Percentiles rank a stretch among this genome's conserved stretches.
phyloP scores from a whole-genome alignment of 2,329 filamentous ascomycete genomes.

The Pseudogymnoascus sp. region DNA sequence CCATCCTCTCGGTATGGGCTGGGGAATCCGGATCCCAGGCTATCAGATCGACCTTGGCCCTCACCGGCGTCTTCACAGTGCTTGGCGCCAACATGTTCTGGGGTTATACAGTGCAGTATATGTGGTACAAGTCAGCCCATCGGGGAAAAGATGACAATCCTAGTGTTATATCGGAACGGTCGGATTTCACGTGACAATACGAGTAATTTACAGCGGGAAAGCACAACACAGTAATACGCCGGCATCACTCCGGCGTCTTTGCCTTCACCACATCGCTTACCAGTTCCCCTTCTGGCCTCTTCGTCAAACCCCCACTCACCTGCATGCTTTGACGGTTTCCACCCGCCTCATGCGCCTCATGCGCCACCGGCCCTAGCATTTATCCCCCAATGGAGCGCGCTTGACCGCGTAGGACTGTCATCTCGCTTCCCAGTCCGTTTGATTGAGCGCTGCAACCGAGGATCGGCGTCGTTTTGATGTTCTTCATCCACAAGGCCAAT shows the following conservation, averaged over 20 bases:
- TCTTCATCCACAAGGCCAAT: neutral
- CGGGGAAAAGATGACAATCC: neutral
- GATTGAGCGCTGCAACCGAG: conserved; percentile 7
- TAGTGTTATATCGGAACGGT: neutral
- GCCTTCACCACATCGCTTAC: neutral
- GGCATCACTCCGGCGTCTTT: neutral
- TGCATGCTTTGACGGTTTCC: neutral
- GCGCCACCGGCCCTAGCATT: neutral
- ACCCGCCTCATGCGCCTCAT: neutral
- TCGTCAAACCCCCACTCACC: neutral
- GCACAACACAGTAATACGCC: neutral
- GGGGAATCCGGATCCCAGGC: conserved; percentile 40
- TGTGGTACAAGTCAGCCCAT: neutral
- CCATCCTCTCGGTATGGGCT: conserved; percentile 37
- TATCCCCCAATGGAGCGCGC: neutral
- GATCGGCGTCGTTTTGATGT: neutral
- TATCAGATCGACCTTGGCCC: conserved; percentile 33
- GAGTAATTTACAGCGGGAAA: neutral
- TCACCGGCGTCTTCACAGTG: neutral
- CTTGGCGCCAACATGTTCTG: neutral
- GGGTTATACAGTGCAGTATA: neutral
- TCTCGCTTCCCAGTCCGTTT: neutral
- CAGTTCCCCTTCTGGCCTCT: neutral
- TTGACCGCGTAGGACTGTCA: neutral
- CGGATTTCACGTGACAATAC: neutral